Conservation (phyloP, 305 asterid species). For the Fraxinus sp. region DNA sequence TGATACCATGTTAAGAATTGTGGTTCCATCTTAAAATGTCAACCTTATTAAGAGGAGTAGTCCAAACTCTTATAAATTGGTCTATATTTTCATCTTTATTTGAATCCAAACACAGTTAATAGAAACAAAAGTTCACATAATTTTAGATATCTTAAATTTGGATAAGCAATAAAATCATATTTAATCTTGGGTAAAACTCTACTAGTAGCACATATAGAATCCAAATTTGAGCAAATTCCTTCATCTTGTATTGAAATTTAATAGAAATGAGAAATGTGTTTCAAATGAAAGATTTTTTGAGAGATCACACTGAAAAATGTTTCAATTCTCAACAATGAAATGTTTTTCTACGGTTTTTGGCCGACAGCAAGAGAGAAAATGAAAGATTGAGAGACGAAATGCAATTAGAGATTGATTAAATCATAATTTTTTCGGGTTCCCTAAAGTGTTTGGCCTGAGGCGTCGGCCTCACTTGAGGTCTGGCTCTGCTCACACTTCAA, state of each 20-base stretch:
- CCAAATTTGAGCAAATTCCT: not conserved
- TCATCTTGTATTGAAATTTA: not conserved
- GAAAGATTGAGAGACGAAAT: not conserved
- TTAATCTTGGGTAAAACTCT: constrained; percentile 13
- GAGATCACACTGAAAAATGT: not conserved
- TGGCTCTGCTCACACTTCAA: no score
- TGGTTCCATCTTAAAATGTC: no score
- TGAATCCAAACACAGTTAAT: not conserved
- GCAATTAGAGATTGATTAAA: not conserved
- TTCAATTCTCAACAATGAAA: not conserved
- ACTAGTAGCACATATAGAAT: constrained; percentile 1
- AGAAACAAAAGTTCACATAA: not conserved
- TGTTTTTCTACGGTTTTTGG: not conserved
- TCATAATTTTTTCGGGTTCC: no score
- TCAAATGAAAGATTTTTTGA: not conserved
- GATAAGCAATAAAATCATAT: not conserved
- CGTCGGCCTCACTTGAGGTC: no score
- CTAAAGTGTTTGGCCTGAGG: no score
- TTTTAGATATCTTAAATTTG: not conserved
- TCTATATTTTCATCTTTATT: no score
- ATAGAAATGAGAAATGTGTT: not conserved
- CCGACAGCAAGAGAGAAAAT: not conserved
- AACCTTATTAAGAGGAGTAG: no score
- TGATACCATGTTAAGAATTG: no score
- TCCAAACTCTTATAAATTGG: no score